Base-by-base conservation (phyloP, 768 basidiomycete genomes). In the Tephrocybe sp. region DNA sequence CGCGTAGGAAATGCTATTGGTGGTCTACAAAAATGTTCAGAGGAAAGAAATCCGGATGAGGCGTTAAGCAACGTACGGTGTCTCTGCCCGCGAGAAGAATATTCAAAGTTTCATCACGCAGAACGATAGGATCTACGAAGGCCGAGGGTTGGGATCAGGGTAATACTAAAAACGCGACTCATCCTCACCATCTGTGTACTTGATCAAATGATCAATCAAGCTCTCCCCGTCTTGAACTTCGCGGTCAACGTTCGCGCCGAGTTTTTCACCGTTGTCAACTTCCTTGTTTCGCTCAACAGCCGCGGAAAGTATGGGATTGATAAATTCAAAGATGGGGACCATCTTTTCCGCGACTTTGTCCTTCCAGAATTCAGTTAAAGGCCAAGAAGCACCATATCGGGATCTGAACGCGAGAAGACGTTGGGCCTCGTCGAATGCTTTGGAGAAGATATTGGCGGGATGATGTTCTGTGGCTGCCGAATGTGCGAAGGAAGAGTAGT, bases 41-140 rank as follows among this genome's bases (percentile, higher is more conserved):
- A 9, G 31, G 1, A 39, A 20, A 33, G 2, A n/a, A 33, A 35
- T 8, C 11, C 11, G 17, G 31, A 9, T 19, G 2, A 10, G 30
- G 49, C 7, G 3, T 7, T 4, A 7, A 7, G 7, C 26, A 4
- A 51, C 68, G 20, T 46, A 75, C 75, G 2, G 82, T 85, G 51
- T 85, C 83, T 22, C 80, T 70, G 8, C 78, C 80, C 19, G 82
- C 81, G 19, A 84, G 69, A 13, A 80, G 63, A 36, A 84, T 77
- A 54, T 83, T 83, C n/a, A 81, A 58, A 3, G 68, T 69, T 55
- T 76, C 72, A 53, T 82, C 80, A 49, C 72, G 72, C n/a, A 84
- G 61, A 17, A 73, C 58, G 6, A 51, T 49, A 2, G 47, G 58
- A 49, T 76, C 74, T 75, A 44, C 16, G 40, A 34, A 7, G 13